phyloP scores from a whole-genome alignment of 2,329 filamentous ascomycete genomes.

The Fusarium aywerte region DNA sequence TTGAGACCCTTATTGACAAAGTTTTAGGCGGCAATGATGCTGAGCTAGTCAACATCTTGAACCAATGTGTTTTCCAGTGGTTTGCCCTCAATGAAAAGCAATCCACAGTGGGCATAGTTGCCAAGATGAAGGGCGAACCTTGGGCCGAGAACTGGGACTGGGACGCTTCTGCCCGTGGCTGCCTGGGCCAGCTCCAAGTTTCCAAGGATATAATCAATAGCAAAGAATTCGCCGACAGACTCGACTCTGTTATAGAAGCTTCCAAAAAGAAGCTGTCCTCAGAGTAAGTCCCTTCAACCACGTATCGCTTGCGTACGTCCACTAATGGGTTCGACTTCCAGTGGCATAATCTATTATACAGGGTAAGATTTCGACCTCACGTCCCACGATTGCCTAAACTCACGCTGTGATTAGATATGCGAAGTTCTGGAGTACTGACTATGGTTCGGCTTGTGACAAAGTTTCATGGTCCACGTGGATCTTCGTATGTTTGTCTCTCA shows the following conservation, averaged over 20 bases:
- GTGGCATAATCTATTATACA: slow-evolving; percentile 22
- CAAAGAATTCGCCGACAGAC: not conserved
- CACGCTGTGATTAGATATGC: slow-evolving; percentile 11
- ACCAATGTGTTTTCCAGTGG: slow-evolving; percentile 20
- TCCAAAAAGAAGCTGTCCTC: slow-evolving; percentile 4
- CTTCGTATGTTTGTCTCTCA: slow-evolving; percentile 5
- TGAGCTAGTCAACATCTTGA: slow-evolving; percentile 16
- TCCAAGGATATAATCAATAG: slow-evolving; percentile 5
- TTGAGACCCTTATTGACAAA: no score
- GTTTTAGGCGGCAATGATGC: slow-evolving; percentile 11
- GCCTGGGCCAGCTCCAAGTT: not conserved
- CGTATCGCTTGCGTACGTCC: not conserved
- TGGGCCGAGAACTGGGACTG: slow-evolving; percentile 11
- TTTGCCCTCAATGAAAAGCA: not conserved
- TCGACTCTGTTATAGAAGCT: not conserved
- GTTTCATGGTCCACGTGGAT: slow-evolving; percentile 16
- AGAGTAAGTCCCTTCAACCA: not conserved
- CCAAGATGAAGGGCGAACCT: not conserved
- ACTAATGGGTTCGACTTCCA: not conserved
- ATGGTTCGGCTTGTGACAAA: not conserved
- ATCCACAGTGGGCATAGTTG: not conserved
- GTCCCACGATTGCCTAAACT: no score
- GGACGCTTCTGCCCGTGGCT: not conserved
- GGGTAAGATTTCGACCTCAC: not conserved
- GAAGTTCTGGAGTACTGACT: slow-evolving; percentile 18